phyloP scores from a whole-genome alignment of 2,329 filamentous ascomycete species.

The Scortechinia acanthostroma region DNA sequence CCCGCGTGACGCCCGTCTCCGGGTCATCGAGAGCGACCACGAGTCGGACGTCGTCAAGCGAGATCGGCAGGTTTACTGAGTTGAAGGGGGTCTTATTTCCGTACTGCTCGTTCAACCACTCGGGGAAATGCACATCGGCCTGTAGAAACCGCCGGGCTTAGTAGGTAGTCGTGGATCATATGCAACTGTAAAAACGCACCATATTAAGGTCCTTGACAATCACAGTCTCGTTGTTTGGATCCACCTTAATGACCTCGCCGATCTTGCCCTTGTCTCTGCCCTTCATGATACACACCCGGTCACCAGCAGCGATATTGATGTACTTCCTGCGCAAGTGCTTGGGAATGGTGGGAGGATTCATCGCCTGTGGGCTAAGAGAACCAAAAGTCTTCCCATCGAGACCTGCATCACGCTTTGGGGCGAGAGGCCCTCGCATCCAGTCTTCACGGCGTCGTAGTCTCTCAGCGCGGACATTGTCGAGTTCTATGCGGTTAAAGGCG shows the following conservation, averaged over 20 bases:
- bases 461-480: constrained; percentile 30
- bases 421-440: constrained; percentile 71
- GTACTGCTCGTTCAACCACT: constrained; percentile 25
- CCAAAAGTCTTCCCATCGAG: constrained; percentile 49
- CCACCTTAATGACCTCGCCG: constrained; percentile 56
- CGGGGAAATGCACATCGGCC: neutral
- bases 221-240: constrained; percentile 44
- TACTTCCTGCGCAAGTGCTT: constrained; percentile 25
- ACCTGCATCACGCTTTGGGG: constrained; percentile 70
- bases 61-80: constrained; percentile 42
- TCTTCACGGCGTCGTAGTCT: constrained; percentile 61
- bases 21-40: constrained; percentile 70
- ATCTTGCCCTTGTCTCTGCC: constrained; percentile 80
- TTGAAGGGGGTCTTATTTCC: constrained; percentile 18
- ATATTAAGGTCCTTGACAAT: constrained; percentile 54
- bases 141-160: constrained; percentile 1
- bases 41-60: constrained; percentile 70
- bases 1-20: constrained; percentile 54
- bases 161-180: constrained; percentile 4
- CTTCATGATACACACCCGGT: constrained; percentile 75
- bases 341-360: constrained; percentile 16
- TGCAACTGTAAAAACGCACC: constrained; percentile 35
- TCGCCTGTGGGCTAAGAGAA: constrained; percentile 30
- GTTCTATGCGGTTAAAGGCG: constrained; percentile 17
- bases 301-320: constrained; percentile 58